Base-by-base conservation (phyloP, 176 grass and related monocot species). In the Melocanna baccifera region DNA sequence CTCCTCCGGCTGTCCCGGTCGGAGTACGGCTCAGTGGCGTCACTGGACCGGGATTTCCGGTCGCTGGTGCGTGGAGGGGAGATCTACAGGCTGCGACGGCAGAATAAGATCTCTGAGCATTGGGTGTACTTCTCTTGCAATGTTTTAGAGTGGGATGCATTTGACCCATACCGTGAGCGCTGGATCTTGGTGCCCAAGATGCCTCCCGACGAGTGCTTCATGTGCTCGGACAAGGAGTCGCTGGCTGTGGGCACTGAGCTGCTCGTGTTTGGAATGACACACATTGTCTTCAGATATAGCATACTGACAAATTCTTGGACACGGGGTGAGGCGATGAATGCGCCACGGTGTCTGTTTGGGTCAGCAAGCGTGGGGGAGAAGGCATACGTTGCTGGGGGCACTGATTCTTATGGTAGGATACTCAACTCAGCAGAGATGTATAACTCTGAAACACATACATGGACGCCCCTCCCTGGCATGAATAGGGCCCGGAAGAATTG, bases 71-170 rank as follows among this genome's bases (percentile, higher is more conserved):
- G 82, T 25, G 72, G 64, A 28, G 87, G 90, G 45, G 92, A 97
- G 46, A 84, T 97, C 66, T 97, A 97, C 67, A 65, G 66, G 73
- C 69, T 91, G 45, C 84, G 94, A 9, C 84, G 84, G 18, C 67
- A 81, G 74, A 85, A 89, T 25, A 82, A 79, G 29, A 87, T 97
- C 4, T 37, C 89, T 0, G 92, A 97, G 81, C 92, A 94, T 76
- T 97, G 94, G 94, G 84, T 97, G 18, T 97, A 97, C 65, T 94
- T 92, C 88, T 94, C 90, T 8, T 92, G 88, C 84, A 89, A 86
- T 77, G 84, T 85, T 26, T 71, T 73, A 16, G 85, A 92, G 56
- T 97, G 90, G 94, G 85, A 94, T 65, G 90, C 94, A 13, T 97
- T 91, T 76, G 92, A 94, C 58, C 92, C 90, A 0, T 90, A 92